Evolutionary conservation across 2,329 filamentous ascomycete genomes (phyloP), one percentile per base, ranked within the genome.

Genomic region (Epichloe elymi): DNA sequence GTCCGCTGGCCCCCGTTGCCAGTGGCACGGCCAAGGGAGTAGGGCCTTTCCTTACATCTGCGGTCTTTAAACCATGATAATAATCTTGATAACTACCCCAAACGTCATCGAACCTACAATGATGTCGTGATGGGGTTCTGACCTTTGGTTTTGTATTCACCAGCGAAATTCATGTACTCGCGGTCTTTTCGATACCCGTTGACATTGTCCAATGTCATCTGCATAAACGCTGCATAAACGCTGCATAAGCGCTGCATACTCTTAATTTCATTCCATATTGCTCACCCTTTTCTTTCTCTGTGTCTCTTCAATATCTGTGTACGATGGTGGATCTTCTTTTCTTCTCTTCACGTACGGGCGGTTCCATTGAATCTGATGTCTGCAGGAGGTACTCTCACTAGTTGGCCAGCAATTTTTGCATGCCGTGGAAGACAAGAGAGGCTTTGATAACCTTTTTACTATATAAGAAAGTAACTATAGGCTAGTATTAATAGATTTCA

Each of bases 41-140:
- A 19, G 63, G 63, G 20, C 63, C 75, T 23, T 69, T 76, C 48
- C 68, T 79, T 43, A 72, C 73, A 44, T 72, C 67, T 44, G 73
- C 74, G 40, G 74, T 77, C 37, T 78, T 77, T 60, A 68, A 69
- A 50, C 71, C 73, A 42, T 65, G 56, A 26, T 7, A 0, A 63
- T 49, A 10, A 14, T 36, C 0, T 20, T 44, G 14, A 8, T 6
- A 15, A 44, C 26, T 8, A 8, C 26, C 26, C 7, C 26, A 26
- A 26, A 26, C 26, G 26, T 26, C 26, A 26, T 8, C 7, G 7
- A 26, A 26, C 26, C 26, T 26, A 8, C 26, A 33, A n/a, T 15
- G 19, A 4, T 10, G 19, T 43, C 14, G 40, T 20, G 40, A 12
- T 33, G 15, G 5, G 23, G 30, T 33, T 30, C n/a, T 26, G 26